phyloP scores from a whole-genome alignment of 1,284 basidiomycete species.

The Rhodotorula sp. region DNA sequence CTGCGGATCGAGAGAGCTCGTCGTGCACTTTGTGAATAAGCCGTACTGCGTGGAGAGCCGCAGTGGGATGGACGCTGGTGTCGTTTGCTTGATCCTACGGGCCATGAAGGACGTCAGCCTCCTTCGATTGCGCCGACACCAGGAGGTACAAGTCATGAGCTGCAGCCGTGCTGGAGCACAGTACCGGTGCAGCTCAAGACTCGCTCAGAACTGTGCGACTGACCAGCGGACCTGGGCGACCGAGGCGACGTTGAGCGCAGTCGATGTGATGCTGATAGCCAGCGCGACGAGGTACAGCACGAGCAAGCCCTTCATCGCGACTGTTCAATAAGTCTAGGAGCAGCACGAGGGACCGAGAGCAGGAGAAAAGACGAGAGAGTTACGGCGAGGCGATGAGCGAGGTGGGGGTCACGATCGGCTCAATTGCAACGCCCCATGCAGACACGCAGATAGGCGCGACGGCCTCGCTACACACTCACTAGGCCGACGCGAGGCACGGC shows the following conservation, averaged over 20 bases:
- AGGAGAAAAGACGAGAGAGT: no score
- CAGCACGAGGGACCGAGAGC: no score
- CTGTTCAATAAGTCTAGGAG: no score
- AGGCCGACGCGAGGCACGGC: neutral
- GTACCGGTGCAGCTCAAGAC: no score
- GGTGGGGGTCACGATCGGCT: no score
- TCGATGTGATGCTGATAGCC: constrained; percentile 1
- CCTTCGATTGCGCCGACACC: no score
- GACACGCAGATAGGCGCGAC: no score
- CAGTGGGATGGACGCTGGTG: neutral
- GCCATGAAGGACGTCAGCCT: neutral
- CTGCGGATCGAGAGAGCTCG: neutral
- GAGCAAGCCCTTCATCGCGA: constrained; percentile 14
- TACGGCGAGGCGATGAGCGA: no score
- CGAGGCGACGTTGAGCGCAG: neutral
- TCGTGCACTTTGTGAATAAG: constrained; percentile 12
- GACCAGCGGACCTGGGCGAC: neutral
- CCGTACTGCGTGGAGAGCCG: neutral
- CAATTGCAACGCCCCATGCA: no score
- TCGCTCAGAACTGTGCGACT: no score
- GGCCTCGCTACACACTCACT: neutral
- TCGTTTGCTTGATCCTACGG: neutral
- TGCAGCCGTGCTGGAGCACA: no score
- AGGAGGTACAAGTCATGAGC: no score
- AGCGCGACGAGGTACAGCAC: constrained; percentile 13